phyloP scores from a whole-genome alignment of 2,329 filamentous ascomycete species.

The Emmonsiellopsis sp. region DNA sequence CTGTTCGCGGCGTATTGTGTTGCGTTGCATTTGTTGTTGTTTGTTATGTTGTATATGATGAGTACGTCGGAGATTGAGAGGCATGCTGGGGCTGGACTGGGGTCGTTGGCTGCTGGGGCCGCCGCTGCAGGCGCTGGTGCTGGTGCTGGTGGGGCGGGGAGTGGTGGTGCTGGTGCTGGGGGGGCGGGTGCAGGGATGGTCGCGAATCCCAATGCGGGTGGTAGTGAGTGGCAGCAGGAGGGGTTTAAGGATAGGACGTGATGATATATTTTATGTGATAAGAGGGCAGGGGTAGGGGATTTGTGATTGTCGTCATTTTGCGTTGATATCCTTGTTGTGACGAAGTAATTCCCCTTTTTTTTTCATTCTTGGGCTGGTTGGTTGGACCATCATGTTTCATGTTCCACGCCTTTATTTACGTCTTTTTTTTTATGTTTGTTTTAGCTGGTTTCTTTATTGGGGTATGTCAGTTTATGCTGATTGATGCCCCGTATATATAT shows the following conservation, averaged over 20 bases:
- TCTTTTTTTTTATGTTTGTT: too few relatives aligned
- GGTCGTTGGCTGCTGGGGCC: slow-evolving; percentile 33
- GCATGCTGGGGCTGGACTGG: slow-evolving; percentile 50
- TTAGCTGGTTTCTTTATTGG: too few relatives aligned
- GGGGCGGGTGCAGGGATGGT: not conserved
- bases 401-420: too few relatives aligned
- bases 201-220: not conserved
- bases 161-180: not conserved
- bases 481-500: too few relatives aligned
- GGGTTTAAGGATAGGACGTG: not conserved
- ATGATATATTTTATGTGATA: not conserved
- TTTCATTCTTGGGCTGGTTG: not conserved
- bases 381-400: too few relatives aligned
- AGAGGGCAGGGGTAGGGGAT: too few relatives aligned
- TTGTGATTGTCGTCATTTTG: not conserved
- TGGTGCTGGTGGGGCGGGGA: slow-evolving; percentile 19
- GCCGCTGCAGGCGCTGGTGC: slow-evolving; percentile 25
- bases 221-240: slow-evolving; percentile 1
- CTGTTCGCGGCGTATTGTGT: slow-evolving; percentile 89
- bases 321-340: not conserved
- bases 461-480: too few relatives aligned
- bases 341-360: not conserved
- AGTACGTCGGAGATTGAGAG: slow-evolving; percentile 54
- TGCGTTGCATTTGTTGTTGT: slow-evolving; percentile 77
- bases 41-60: slow-evolving; percentile 78